Conservation (phyloP, 345 rosid species). For the Rubroshorea leprosula region DNA sequence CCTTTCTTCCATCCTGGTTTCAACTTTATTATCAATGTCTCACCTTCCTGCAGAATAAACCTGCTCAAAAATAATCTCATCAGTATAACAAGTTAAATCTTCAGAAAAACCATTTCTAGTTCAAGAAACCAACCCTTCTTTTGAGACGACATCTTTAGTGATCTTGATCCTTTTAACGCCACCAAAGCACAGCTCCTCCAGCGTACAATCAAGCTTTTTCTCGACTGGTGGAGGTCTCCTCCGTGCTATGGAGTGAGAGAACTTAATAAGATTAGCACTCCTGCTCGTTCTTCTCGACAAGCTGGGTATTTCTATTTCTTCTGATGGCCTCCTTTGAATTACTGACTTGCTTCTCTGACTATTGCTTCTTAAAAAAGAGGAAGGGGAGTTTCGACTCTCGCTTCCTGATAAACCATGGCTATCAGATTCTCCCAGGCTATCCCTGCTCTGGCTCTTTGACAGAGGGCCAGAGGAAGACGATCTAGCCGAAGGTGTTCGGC, state of each 20-base stretch:
- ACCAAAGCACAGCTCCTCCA: no score
- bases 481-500: neutral
- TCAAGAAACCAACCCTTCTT: no score
- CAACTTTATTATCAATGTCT: no score
- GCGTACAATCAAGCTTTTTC: no score
- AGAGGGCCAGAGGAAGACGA: neutral
- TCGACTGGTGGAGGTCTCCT: no score
- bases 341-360: slow-evolving; percentile 2
- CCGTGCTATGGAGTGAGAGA: slow-evolving; percentile 69
- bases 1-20: no score
- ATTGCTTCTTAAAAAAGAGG: slow-evolving; percentile 16
- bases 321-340: slow-evolving; percentile 1
- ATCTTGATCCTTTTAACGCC: no score
- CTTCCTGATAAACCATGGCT: slow-evolving; percentile 16
- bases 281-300: slow-evolving; percentile 40
- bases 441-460: neutral
- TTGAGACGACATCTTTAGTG: no score
- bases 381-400: neutral
- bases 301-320: slow-evolving; percentile 4
- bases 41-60: no score
- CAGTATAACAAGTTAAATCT: no score
- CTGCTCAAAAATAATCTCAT: no score
- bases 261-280: slow-evolving; percentile 48
- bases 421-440: neutral
- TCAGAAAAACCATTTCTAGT: no score